Base-by-base conservation (phyloP, 2,329 filamentous ascomycete genomes). In the Zasmidium citrigriseum region DNA sequence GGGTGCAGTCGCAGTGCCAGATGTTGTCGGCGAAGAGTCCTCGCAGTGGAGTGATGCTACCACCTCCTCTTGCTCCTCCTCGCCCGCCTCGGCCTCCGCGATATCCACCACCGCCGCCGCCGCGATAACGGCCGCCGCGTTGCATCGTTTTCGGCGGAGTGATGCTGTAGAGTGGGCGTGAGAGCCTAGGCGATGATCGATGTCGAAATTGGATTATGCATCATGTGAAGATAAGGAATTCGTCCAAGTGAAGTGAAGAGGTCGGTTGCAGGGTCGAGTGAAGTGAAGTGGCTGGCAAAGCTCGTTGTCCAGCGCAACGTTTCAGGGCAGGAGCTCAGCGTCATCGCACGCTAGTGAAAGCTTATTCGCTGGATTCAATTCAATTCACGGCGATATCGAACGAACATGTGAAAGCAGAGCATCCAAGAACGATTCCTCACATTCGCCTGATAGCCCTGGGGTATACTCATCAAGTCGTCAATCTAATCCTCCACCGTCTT, bases 1-100 rank as follows among this genome's bases (percentile, higher is more conserved):
- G 80, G 11, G 74, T 75, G 67, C 85, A 87, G 65, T 87, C 81
- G 70, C 82, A 84, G 56, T 78, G 73, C 82, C 81, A 84, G 49
- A 76, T 69, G 12, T 67, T 65, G 54, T 73, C 63, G 11, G 64
- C 64, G 58, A 74, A 75, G 16, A 70, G 54, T 2, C 72, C 72
- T 57, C 59, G 64, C 46, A 58, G 56, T n/a, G 54, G 34, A 49
- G 61, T 50, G 20, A 50, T 48, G 24, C 24, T 47, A 12, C 48
- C 38, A 46, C 48, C 57, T n/a, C 52, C 55, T 52, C 60, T 46
- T 29, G 48, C 45, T 44, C 46, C 20, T 21, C 16, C 46, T 50
- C 51, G 25, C 14, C 41, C 46, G n/a, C 60, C 41, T 23, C 60
- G 41, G 25, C 61, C 58, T 20, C 58, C 54, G 20, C 60, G 58